These are phyloP conservation scores for Ligustrum vulgare DNA, from an alignment of 257 asterid species.

Conservation along the genomic window DNA sequence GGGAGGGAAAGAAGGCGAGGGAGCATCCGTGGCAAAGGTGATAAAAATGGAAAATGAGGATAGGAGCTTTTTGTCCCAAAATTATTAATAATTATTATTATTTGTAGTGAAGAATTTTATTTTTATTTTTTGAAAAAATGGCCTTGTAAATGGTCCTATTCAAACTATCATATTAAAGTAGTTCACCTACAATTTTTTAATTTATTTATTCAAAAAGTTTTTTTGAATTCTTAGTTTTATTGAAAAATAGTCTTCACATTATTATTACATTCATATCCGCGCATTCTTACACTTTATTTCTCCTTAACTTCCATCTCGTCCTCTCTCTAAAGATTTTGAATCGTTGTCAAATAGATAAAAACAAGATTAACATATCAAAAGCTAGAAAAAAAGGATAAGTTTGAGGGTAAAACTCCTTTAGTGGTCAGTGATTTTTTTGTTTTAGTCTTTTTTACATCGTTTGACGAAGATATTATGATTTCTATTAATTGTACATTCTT, in stretches of 20 bases:
- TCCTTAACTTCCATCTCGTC: not conserved
- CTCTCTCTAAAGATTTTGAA: not conserved
- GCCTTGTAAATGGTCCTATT: not conserved
- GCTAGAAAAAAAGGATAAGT: no score
- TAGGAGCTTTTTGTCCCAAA: not conserved
- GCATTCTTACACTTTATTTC: no score
- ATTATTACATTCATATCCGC: not conserved
- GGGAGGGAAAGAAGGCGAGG: constrained; percentile 7
- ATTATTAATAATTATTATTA: not conserved
- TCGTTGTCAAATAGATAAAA: no score
- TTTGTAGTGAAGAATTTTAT: not conserved
- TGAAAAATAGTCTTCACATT: no score
- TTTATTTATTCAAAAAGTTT: not conserved
- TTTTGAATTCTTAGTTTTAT: not conserved
- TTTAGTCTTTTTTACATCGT: not conserved
- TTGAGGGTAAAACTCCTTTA: not conserved
- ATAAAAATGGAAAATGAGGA: not conserved
- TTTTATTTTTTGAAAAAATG: not conserved
- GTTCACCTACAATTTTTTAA: not conserved
- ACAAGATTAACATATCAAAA: no score
- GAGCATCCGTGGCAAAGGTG: not conserved
- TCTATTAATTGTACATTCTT: not conserved
- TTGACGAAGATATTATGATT: not conserved
- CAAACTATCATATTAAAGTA: not conserved
- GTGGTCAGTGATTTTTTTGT: not conserved